Conservation (phyloP, 345 rosid genomes). For the Durio zibethinus region DNA sequence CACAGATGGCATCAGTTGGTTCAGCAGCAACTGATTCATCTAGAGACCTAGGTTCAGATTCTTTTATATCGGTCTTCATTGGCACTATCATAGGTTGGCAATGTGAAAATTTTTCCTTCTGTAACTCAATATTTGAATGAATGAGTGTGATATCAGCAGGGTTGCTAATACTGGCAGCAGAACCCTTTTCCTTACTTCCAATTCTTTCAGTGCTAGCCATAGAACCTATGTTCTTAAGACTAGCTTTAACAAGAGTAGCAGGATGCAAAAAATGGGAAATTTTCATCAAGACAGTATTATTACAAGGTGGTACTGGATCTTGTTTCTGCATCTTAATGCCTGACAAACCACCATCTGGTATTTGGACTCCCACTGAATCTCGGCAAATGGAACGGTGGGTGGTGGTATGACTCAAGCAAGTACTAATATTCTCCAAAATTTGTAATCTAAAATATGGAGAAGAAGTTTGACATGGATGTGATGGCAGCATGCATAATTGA, state of each 20-base stretch:
- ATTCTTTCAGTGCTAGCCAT: slow-evolving; percentile 24
- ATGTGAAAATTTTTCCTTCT: slow-evolving; percentile 33
- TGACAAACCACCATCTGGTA: slow-evolving; percentile 22
- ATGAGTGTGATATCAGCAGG: slow-evolving; percentile 12
- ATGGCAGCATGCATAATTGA: slow-evolving; percentile 29
- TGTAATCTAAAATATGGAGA: slow-evolving; percentile 40
- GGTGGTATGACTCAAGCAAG: slow-evolving; percentile 14
- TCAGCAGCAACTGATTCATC: slow-evolving; percentile 32
- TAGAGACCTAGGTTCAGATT: slow-evolving; percentile 30
- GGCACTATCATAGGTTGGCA: slow-evolving; percentile 28
- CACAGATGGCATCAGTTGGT: slow-evolving; percentile 31
- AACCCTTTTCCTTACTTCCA: slow-evolving; percentile 30
- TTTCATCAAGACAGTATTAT: slow-evolving; percentile 43
- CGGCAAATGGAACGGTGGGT: slow-evolving; percentile 20
- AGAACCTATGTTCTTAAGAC: slow-evolving; percentile 29
- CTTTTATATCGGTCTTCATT: slow-evolving; percentile 36
- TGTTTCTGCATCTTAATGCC: slow-evolving; percentile 38
- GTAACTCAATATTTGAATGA: slow-evolving; percentile 21
- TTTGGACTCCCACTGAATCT: slow-evolving; percentile 21
- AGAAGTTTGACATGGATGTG: slow-evolving; percentile 33
- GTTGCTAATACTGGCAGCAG: slow-evolving; percentile 23
- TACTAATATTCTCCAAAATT: slow-evolving; percentile 30
- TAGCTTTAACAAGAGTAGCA: slow-evolving; percentile 44
- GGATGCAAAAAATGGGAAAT: slow-evolving; percentile 67
- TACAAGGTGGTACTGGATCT: slow-evolving; percentile 32